A percentile compares a stretch with the other conserved stretches of the same genome.
Evolutionary conservation across 2,329 filamentous ascomycete species (phyloP).

Genomic region (Cadophora sp.): DNA sequence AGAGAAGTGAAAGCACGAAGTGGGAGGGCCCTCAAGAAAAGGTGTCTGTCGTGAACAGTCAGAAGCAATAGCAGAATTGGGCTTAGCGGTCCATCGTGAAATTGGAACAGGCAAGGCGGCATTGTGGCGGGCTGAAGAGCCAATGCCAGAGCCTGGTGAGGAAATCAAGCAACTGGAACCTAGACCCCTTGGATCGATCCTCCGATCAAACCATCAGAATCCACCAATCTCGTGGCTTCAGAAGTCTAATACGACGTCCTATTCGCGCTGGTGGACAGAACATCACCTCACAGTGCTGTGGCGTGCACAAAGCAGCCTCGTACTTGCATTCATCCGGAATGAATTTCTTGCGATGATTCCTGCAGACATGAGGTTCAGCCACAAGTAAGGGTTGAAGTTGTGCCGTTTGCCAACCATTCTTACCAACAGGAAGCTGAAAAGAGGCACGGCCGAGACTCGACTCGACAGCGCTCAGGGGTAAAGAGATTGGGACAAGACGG

Average conservation of each 20-base stretch:
- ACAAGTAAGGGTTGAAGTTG: constrained; percentile 1
- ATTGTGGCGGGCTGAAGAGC: constrained; percentile 17
- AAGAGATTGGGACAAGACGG: constrained; percentile 11
- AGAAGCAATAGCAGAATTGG: constrained; percentile 4
- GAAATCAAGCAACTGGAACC: constrained; percentile 3
- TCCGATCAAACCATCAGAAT: background rate
- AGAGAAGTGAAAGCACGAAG: background rate
- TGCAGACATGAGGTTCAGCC: background rate
- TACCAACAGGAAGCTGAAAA: constrained; percentile 9
- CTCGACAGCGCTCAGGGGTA: constrained; percentile 11
- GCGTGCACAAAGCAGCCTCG: background rate
- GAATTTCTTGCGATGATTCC: background rate
- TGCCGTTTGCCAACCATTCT: constrained; percentile 11
- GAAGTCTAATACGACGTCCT: constrained; percentile 2
- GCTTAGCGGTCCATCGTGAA: background rate
- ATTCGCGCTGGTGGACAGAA: background rate
- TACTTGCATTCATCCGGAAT: constrained; percentile 1
- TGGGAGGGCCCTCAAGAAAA: constrained; percentile 8
- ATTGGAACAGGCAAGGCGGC: background rate
- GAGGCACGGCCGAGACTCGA: background rate
- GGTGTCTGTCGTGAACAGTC: constrained; percentile 1
- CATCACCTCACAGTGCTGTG: background rate
- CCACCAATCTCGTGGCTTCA: constrained; percentile 6
- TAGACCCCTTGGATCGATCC: constrained; percentile 1
- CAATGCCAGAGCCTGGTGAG: background rate